These are phyloP conservation scores for Globisporangium parvum DNA, from an alignment of 352 stramenopile genomes.

Conservation along the genomic window DNA sequence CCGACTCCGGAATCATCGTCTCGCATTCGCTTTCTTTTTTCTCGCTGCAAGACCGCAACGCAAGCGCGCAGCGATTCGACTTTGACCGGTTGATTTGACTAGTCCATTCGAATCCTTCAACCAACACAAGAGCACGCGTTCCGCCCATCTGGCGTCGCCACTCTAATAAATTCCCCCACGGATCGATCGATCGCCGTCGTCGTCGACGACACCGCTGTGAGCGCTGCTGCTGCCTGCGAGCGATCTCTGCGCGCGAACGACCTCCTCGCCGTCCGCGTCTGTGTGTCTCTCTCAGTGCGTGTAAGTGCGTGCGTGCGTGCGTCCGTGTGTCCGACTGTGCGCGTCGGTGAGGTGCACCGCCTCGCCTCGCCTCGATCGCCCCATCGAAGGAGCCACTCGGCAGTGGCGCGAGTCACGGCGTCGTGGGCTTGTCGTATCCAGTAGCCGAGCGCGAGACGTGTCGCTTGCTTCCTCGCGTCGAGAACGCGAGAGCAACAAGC, in stretches of 20 bases:
- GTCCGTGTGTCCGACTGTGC: neutral
- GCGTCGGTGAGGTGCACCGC: neutral
- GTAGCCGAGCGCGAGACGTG: slow-evolving; percentile 1
- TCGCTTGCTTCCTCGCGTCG: too few species aligned
- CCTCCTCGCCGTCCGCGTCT: neutral
- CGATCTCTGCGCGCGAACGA: too few species aligned
- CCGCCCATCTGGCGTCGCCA: too few species aligned
- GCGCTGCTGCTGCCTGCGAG: too few species aligned
- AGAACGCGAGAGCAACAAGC: too few species aligned
- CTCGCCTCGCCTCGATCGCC: too few species aligned
- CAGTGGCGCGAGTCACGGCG: neutral
- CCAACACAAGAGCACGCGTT: neutral
- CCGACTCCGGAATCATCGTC: neutral
- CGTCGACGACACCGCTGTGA: too few species aligned
- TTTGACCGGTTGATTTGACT: too few species aligned
- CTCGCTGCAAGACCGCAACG: neutral
- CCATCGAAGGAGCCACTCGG: slow-evolving; percentile 3
- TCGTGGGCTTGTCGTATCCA: slow-evolving; percentile 8
- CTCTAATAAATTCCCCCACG: too few species aligned
- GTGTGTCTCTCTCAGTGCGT: neutral
- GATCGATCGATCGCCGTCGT: too few species aligned
- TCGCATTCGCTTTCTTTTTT: neutral
- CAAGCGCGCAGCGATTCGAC: too few species aligned
- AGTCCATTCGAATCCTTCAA: neutral
- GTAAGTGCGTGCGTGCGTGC: neutral